These are phyloP conservation scores for Ceratocystis variospora DNA, from an alignment of 2,329 filamentous ascomycete genomes.

Conservation along the genomic window DNA sequence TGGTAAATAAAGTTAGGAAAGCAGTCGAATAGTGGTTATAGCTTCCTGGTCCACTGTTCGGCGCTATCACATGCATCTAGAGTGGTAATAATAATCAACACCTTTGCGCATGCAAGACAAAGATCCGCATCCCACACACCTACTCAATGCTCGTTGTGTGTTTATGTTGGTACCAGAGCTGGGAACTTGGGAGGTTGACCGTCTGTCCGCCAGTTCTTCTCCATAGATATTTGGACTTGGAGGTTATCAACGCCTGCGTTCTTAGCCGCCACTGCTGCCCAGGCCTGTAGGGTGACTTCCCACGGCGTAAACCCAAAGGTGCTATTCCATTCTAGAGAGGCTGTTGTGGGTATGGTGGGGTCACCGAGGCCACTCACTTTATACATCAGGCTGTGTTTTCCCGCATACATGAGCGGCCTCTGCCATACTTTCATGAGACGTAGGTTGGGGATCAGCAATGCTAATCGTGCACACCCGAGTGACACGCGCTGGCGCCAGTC, in stretches of 20 bases:
- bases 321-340: constrained; percentile 20
- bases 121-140: neutral
- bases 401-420: constrained; percentile 22
- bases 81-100: neutral
- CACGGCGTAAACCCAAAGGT: constrained; percentile 22
- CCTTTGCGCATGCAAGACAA: neutral
- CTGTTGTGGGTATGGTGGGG: neutral
- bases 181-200: constrained; percentile 11
- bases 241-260: constrained; percentile 8
- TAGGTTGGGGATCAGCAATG: constrained; percentile 22
- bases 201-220: constrained; percentile 2
- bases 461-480: constrained; percentile 21
- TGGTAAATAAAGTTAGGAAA: neutral
- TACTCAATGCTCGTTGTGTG: neutral
- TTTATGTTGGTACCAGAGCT: neutral
- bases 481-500: constrained; percentile 21
- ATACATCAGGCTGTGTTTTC: constrained; percentile 22
- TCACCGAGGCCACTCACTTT: neutral
- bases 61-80: neutral
- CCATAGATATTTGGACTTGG: neutral
- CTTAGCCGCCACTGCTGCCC: constrained; percentile 20
- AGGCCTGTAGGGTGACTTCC: constrained; percentile 21
- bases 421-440: constrained; percentile 20
- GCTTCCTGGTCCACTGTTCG: neutral
- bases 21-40: neutral